phyloP scores from a whole-genome alignment of 768 basidiomycete genomes.

The Suillus paluster region DNA sequence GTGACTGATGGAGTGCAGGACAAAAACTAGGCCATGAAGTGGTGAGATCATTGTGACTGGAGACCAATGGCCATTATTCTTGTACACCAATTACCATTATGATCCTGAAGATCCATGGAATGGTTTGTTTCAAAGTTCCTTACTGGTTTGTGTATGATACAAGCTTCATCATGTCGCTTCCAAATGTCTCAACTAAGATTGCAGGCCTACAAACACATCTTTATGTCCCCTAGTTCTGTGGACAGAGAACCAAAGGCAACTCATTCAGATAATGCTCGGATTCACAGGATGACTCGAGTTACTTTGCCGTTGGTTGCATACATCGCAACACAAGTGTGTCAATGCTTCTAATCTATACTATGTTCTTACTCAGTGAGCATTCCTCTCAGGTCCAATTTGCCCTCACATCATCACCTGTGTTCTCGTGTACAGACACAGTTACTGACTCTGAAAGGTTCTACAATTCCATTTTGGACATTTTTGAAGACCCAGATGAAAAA shows the following conservation, averaged over 20 bases:
- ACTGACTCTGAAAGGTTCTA: constrained; percentile 32
- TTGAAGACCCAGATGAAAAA: constrained; percentile 25
- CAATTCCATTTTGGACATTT: constrained; percentile 20
- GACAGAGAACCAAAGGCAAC: constrained; percentile 32
- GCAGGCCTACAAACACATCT: constrained; percentile 34
- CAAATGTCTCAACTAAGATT: not conserved
- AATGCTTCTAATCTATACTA: not conserved
- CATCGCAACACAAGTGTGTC: constrained; percentile 21
- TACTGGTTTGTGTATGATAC: constrained; percentile 25
- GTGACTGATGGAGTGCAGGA: not conserved
- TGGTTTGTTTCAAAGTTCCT: constrained; percentile 24
- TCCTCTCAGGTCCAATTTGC: constrained; percentile 21
- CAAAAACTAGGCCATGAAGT: constrained; percentile 1
- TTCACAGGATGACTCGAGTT: constrained; percentile 20
- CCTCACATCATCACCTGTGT: constrained; percentile 18
- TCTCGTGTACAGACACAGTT: constrained; percentile 22
- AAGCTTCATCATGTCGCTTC: not conserved
- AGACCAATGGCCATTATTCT: constrained; percentile 30
- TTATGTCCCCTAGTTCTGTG: constrained; percentile 36
- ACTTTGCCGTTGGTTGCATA: constrained; percentile 24
- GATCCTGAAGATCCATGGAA: constrained; percentile 32
- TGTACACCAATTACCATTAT: constrained; percentile 23
- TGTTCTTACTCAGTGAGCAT: not conserved
- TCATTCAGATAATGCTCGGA: constrained; percentile 23
- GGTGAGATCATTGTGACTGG: constrained; percentile 22